Evolutionary conservation across 345 rosid genomes (phyloP).

Genomic region (Sisymbrium altissimum): DNA sequence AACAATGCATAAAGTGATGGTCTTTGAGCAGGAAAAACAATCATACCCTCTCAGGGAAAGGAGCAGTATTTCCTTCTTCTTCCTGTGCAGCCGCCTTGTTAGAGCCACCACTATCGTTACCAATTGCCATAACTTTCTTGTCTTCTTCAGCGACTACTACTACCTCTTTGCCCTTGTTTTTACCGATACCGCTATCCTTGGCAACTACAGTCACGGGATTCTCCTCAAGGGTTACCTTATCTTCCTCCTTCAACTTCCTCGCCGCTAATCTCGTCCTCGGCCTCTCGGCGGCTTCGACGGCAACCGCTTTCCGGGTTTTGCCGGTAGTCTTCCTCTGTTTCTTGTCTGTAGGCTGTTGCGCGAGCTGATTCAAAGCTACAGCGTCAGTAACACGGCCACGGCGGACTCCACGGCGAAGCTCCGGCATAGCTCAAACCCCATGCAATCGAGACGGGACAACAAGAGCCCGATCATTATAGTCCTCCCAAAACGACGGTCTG

Average conservation of each 20-base stretch:
- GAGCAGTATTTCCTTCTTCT: conserved; percentile 88
- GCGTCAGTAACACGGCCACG: conserved; percentile 51
- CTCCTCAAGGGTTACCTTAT: conserved; percentile 19
- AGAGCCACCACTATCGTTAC: conserved; percentile 72
- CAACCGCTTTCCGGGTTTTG: conserved; percentile 43
- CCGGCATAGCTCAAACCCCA: conserved; percentile 89
- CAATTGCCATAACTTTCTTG: conserved; percentile 48
- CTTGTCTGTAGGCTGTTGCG: conserved; percentile 22
- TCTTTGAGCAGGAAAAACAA: neutral
- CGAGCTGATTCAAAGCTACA: conserved; percentile 24
- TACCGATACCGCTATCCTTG: conserved; percentile 33
- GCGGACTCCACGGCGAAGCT: conserved; percentile 82
- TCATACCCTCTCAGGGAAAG: conserved; percentile 80
- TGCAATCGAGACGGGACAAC: conserved; percentile 53
- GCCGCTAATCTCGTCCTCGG: conserved; percentile 64
- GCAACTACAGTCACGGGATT: conserved; percentile 34
- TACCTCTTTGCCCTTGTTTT: conserved; percentile 35
- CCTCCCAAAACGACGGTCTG: conserved; percentile 4
- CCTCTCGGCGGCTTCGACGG: conserved; percentile 36
- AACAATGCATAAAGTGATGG: neutral
- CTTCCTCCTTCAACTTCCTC: conserved; percentile 42
- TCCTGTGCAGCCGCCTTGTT: conserved; percentile 72
- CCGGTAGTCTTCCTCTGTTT: conserved; percentile 32
- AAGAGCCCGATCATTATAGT: conserved; percentile 48
- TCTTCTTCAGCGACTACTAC: conserved; percentile 16